phyloP scores from a whole-genome alignment of 768 basidiomycete genomes.

The Leccinum uliginosum region DNA sequence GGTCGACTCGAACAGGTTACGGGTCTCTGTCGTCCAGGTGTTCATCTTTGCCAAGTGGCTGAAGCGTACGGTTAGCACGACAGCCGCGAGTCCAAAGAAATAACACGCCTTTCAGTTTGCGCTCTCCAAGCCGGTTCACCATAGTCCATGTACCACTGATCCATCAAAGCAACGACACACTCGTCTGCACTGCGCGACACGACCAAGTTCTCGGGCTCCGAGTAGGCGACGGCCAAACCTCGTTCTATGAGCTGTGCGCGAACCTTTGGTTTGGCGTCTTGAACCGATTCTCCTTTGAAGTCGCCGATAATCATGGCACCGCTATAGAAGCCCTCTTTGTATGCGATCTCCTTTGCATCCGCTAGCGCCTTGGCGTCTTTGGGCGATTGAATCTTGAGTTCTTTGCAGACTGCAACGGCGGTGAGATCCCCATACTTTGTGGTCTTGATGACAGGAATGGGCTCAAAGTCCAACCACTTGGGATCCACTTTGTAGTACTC shows the following conservation, averaged over 20 bases:
- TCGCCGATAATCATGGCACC: conserved; percentile 91
- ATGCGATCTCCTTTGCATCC: conserved; percentile 96
- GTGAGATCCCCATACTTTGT: conserved; percentile 91
- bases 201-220: conserved; percentile 91
- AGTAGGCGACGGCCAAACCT: conserved; percentile 83
- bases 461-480: conserved; percentile 79
- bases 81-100: neutral
- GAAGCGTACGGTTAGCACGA: conserved; percentile 1
- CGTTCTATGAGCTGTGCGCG: conserved; percentile 75
- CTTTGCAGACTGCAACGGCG: conserved; percentile 76
- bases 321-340: conserved; percentile 97
- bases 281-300: conserved; percentile 83
- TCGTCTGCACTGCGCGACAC: conserved; percentile 92
- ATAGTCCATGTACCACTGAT: conserved; percentile 99
- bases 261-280: conserved; percentile 90
- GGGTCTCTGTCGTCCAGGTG: conserved; percentile 86
- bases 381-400: conserved; percentile 92
- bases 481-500: conserved; percentile 95
- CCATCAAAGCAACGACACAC: conserved; percentile 96
- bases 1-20: conserved; percentile 87
- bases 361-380: conserved; percentile 91
- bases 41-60: conserved; percentile 85
- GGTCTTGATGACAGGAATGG: conserved; percentile 83
- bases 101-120: conserved; percentile 71
- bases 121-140: conserved; percentile 89